Base-by-base conservation (phyloP, 306 rosid species). In the Psophocarpus tetragonolobus region DNA sequence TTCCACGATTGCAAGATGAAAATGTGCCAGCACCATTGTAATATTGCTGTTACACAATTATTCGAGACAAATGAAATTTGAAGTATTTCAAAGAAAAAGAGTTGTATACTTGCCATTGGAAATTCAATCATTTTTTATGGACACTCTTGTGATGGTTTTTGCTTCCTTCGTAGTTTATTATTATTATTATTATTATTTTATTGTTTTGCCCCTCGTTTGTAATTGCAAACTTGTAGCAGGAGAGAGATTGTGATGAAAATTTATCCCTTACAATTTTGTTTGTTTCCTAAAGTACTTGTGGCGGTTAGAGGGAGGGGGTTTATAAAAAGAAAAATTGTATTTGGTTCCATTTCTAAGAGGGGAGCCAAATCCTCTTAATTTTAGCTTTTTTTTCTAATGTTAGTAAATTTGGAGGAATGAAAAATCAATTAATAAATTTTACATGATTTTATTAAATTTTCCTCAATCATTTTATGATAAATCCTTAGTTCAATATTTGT, bases 1-100 rank as follows among this genome's bases (percentile, higher is more conserved):
- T 80, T 84, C 93, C 65, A 87, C 95, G 5, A 84, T 85, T 81
- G 97, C 97, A 42, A 87, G 90, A 88, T 91, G 83, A 90, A 71
- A 80, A 30, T 70, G 65, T 69, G 57, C 44, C 50, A 72, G 48
- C 79, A 75, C 73, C 57, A 68, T 23, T 75, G 69, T 67, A 69
- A 38, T 42, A 53, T 83, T 64, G 35, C 17, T 38, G 32, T 78
- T 51, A 80, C 56, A 39, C 77, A 48, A 27, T 69, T 68, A 44
- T 47, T 38, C 5, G 77, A 38, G 54, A 36, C 66, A 38, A 70
- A 61, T 66, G 42, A 81, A 70, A 75, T 63, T 73, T 41, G 51
- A 78, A 58, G 47, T 33, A 41, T 66, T 70, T n/a, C n/a, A 17
- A 21, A 66, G 23, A 7, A 29, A 9, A 57, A 26, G 6, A n/a